phyloP scores from a whole-genome alignment of 2,329 filamentous ascomycete genomes.

The Alternaria sp. region DNA sequence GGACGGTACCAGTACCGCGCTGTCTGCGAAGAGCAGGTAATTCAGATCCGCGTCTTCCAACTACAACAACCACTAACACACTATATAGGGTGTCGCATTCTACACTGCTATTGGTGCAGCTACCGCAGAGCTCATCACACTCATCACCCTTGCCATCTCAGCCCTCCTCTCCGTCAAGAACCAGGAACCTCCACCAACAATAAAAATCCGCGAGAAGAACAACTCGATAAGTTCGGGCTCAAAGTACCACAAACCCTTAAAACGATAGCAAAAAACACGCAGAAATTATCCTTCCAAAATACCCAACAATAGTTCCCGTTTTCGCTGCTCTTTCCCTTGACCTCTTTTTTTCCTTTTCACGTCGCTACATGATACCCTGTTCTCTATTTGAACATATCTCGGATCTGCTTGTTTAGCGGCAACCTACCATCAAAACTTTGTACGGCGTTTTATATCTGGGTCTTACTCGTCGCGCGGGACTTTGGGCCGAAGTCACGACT shows the following conservation, averaged over 20 bases:
- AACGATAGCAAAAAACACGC: constrained; percentile 19
- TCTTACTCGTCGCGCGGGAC: constrained; percentile 1
- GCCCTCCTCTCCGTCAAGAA: constrained; percentile 39
- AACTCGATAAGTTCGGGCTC: constrained; percentile 35
- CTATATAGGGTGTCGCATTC: constrained; percentile 44
- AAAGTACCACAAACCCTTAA: constrained; percentile 26
- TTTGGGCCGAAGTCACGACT: constrained; percentile 4
- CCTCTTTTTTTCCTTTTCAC: constrained; percentile 17
- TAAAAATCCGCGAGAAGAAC: constrained; percentile 39
- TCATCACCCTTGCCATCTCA: constrained; percentile 44
- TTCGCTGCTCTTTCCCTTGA: background rate
- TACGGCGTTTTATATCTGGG: constrained; percentile 14
- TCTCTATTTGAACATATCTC: constrained; percentile 12
- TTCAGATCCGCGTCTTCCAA: background rate
- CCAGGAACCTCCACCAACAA: constrained; percentile 33
- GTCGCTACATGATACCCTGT: constrained; percentile 35
- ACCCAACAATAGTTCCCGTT: background rate
- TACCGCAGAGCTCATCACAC: constrained; percentile 42
- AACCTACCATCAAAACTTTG: constrained; percentile 12
- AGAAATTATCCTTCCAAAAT: background rate
- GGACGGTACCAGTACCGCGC: constrained; percentile 50
- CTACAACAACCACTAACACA: constrained; percentile 24
- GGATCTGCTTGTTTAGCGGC: constrained; percentile 30
- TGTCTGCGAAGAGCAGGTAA: constrained; percentile 51
- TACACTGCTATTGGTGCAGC: constrained; percentile 49